Evolutionary conservation across 169 alveolate genomes (phyloP), one percentile per base, ranked within the genome.

Genomic region (Eimeria acervulina): DNA sequence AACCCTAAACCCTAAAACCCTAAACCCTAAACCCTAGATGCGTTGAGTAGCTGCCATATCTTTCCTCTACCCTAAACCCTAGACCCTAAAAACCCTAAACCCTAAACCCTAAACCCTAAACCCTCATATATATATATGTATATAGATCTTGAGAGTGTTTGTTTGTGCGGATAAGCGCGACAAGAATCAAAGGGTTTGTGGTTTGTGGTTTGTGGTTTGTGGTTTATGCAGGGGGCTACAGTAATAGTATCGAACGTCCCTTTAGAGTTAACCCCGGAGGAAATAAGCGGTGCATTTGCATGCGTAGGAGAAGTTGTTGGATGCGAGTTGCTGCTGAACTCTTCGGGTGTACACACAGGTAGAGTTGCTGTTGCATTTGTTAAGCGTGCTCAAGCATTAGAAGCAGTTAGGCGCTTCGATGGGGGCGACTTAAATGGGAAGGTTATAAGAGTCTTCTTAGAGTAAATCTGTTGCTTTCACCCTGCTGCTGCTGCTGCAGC

Each of bases 381-480:
- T 42, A 44, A 59, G 1, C 12, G 89, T 23, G 28, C 52, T 40
- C 78, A 44, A 4, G 95, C 96, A 8, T 15, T 84, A 1, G 92
- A 80, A 33, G 92, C 96, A 19, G 94, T 84, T 19, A 47, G 95
- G 3, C 44, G 96, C 13, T 95, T 95, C 80, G 96, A 95, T 36
- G 96, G 96, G 2, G 96, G 96, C 17, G 96, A 95, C 85, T 78
- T 95, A 40, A 95, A 95, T 38, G 95, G 81, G 23, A 94, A 95
- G 23, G 55, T 87, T 42, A 95, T 95, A 1, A 47, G 96, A 15
- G 96, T 95, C 0, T 95, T 95, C 55, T 90, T 95, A 23, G 96
- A 95, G 51, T 95, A 47, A 47, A 47, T 47, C 12, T 47, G 12
- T 47, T 47, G 19, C 12, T 47, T 12, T 47, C 12, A 5, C 12